phyloP scores from a whole-genome alignment of 78 protist species.

The Emiliania huxleyi region DNA sequence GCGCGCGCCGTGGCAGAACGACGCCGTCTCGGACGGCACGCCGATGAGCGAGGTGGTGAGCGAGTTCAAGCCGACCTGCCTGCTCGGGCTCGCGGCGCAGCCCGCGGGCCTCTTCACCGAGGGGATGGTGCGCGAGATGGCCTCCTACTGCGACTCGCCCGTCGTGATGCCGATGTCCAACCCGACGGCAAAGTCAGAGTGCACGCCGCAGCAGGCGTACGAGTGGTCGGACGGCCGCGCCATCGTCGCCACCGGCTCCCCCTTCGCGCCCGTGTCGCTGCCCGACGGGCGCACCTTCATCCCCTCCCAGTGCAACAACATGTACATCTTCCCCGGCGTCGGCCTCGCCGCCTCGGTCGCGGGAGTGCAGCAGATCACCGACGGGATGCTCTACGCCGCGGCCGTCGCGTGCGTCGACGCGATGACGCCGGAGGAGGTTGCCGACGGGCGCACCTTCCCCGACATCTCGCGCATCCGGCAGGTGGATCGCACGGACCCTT shows the following conservation, averaged over 20 bases:
- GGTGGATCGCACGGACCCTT: not conserved
- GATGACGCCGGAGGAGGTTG: not conserved
- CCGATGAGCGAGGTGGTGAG: not conserved
- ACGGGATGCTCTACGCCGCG: not conserved
- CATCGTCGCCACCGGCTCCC: conserved; percentile 66
- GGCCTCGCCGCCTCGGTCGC: conserved; percentile 55
- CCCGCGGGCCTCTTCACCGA: conserved; percentile 63
- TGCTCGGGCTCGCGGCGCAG: not conserved
- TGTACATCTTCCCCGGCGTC: conserved; percentile 74
- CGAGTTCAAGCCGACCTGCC: not conserved
- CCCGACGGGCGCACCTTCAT: not conserved
- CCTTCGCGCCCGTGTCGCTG: conserved; percentile 45
- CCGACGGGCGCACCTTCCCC: conserved; percentile 31
- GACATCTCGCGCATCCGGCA: conserved; percentile 14
- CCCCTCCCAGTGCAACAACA: conserved; percentile 67
- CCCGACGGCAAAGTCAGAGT: conserved; percentile 67
- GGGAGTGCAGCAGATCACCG: conserved; percentile 18
- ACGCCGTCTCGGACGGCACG: not conserved
- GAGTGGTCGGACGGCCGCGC: conserved; percentile 55
- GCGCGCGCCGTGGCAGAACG: not conserved
- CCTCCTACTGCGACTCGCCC: conserved; percentile 71
- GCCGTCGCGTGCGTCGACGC: not conserved
- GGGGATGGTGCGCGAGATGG: conserved; percentile 61
- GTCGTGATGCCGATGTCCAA: conserved; percentile 84
- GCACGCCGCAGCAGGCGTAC: conserved; percentile 52